A percentile compares a stretch with the other conserved stretches of the same genome.
These are phyloP conservation scores for Elongisporangium undulatum DNA, from an alignment of 352 stramenopile genomes.

Conservation along the genomic window DNA sequence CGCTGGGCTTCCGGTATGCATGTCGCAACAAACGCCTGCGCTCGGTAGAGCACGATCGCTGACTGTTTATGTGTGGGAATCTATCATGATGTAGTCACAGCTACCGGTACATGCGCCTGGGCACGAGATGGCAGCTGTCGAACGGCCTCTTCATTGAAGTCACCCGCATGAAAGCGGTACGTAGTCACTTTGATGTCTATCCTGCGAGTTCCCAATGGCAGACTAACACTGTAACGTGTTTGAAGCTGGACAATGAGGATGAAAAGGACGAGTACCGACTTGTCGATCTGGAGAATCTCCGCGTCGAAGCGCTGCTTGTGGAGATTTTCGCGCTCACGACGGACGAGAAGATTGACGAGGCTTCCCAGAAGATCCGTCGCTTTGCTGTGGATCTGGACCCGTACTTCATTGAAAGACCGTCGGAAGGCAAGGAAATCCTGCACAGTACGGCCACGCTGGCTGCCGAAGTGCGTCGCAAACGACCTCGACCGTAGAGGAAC, in stretches of 20 bases:
- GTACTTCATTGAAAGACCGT: slow-evolving; percentile 82
- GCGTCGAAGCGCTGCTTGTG: slow-evolving; percentile 80
- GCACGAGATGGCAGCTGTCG: slow-evolving; percentile 77
- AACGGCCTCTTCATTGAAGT: slow-evolving; percentile 83
- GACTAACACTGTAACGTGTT: neutral
- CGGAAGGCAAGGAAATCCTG: slow-evolving; percentile 81
- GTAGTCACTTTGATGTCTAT: slow-evolving; percentile 1
- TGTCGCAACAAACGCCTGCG: neutral
- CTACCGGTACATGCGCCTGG: slow-evolving; percentile 81
- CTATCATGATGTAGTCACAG: slow-evolving; percentile 48
- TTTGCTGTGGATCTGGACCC: slow-evolving; percentile 79
- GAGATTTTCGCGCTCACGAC: slow-evolving; percentile 82
- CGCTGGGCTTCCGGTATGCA: slow-evolving; percentile 73
- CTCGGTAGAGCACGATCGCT: neutral
- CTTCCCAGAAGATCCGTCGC: slow-evolving; percentile 74
- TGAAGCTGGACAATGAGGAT: slow-evolving; percentile 72
- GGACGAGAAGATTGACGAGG: slow-evolving; percentile 84
- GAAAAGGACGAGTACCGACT: slow-evolving; percentile 83
- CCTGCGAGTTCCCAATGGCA: neutral
- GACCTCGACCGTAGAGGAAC: slow-evolving; percentile 37
- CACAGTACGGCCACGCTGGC: slow-evolving; percentile 78
- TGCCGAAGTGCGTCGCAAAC: slow-evolving; percentile 75
- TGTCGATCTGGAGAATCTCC: slow-evolving; percentile 78
- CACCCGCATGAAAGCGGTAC: slow-evolving; percentile 82
- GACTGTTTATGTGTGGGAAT: neutral